Percentiles rank a stretch among this genome's conserved stretches.
These are phyloP conservation scores for Tylopilus sp. DNA, from an alignment of 768 basidiomycete genomes.

Conservation along the genomic window DNA sequence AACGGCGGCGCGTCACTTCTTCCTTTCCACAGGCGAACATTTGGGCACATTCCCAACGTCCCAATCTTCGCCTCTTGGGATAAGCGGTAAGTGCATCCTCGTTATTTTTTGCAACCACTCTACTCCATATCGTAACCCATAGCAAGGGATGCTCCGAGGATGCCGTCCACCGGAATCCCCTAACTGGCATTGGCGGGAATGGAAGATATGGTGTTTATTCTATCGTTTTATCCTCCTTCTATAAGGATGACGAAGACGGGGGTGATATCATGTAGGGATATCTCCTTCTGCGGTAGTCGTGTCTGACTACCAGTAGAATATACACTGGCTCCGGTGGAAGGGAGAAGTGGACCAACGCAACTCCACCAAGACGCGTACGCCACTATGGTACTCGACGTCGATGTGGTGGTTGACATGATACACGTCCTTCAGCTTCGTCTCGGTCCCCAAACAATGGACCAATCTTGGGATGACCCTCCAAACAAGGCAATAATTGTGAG, in stretches of 20 bases:
- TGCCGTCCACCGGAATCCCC: constrained; percentile 14
- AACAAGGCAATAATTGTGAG: constrained; percentile 23
- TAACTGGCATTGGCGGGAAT: constrained; percentile 24
- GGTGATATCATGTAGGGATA: constrained; percentile 25
- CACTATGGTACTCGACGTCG: not conserved
- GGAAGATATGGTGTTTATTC: constrained; percentile 10
- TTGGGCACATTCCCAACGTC: constrained; percentile 25
- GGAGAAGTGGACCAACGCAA: not conserved
- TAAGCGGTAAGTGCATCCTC: constrained; percentile 11
- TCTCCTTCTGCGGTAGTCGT: not conserved
- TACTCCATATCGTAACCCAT: not conserved
- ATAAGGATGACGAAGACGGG: constrained; percentile 24
- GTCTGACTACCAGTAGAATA: constrained; percentile 16
- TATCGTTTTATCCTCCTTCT: constrained; percentile 17
- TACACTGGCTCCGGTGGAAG: constrained; percentile 29
- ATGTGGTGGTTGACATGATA: not conserved
- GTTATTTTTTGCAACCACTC: not conserved
- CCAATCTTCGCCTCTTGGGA: constrained; percentile 21
- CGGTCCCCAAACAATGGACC: constrained; percentile 23
- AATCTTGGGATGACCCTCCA: constrained; percentile 13
- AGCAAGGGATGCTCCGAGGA: constrained; percentile 8
- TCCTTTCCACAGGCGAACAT: constrained; percentile 13
- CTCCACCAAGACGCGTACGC: constrained; percentile 24
- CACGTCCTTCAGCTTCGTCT: constrained; percentile 5
- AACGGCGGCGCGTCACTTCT: no score